Evolutionary conservation across 2,329 filamentous ascomycete species (phyloP).

Genomic region (Fusarium dlaminii): DNA sequence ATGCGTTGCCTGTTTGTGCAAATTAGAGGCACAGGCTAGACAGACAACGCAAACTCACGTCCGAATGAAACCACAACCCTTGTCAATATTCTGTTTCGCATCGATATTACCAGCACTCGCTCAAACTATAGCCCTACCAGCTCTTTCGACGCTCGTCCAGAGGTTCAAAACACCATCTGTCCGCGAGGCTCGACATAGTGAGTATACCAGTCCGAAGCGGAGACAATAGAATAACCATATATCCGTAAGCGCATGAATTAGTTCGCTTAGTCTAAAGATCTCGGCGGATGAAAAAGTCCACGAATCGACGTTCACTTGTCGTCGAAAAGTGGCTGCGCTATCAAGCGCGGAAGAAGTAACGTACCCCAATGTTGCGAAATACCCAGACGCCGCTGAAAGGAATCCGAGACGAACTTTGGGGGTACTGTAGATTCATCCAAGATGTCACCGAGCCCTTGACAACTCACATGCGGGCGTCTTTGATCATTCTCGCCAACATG

Average conservation of each 20-base stretch:
- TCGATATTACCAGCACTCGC: not conserved
- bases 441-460: not conserved
- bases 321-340: slow-evolving; percentile 11
- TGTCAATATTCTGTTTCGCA: not conserved
- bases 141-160: not conserved
- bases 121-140: not conserved
- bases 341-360: not conserved
- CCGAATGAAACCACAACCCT: slow-evolving; percentile 12
- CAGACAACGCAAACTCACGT: slow-evolving; percentile 12
- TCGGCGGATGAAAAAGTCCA: slow-evolving; percentile 33
- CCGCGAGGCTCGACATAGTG: not conserved
- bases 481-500: slow-evolving; percentile 23
- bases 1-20: slow-evolving; percentile 3
- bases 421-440: slow-evolving; percentile 16
- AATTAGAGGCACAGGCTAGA: slow-evolving; percentile 16
- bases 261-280: not conserved
- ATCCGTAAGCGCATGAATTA: not conserved
- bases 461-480: slow-evolving; percentile 2
- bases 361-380: slow-evolving; percentile 13
- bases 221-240: not conserved
- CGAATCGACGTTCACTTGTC: slow-evolving; percentile 27
- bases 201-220: not conserved
- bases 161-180: not conserved
- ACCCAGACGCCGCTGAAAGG: slow-evolving; percentile 1
- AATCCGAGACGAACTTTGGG: slow-evolving; percentile 21